These are phyloP conservation scores for Wallacemonas sp. DNA, from an alignment of 208 protist genomes.

Conservation along the genomic window DNA sequence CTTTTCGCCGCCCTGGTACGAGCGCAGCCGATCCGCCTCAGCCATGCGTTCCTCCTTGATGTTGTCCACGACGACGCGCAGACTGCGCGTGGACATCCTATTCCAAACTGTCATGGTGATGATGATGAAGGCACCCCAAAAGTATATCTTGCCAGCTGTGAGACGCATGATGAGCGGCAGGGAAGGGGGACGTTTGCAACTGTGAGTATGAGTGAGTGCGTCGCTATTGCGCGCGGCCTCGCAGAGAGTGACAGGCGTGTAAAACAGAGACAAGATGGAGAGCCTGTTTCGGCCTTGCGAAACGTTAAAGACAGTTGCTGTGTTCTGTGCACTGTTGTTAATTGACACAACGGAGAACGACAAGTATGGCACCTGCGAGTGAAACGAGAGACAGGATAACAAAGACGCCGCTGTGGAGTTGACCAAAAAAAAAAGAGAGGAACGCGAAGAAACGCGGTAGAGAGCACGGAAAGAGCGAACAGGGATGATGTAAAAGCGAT, in stretches of 20 bases:
- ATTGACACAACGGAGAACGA: no score
- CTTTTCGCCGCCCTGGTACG: conserved; percentile 15
- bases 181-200: neutral
- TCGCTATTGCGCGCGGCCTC: neutral
- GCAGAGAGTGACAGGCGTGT: neutral
- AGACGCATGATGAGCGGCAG: conserved; percentile 46
- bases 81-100: conserved; percentile 50
- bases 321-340: no score
- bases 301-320: no score
- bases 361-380: no score
- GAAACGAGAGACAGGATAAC: no score
- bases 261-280: no score
- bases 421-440: no score
- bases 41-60: conserved; percentile 60
- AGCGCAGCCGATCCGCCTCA: conserved; percentile 54
- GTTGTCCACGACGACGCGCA: conserved; percentile 62
- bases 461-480: no score
- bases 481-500: no score
- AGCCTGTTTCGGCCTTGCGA: no score
- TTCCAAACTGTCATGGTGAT: conserved; percentile 68
- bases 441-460: no score
- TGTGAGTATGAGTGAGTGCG: neutral
- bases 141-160: conserved; percentile 80
- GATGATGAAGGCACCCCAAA: conserved; percentile 49
- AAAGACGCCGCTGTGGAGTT: no score